phyloP scores from a whole-genome alignment of 371 early-diverging fungal genomes.

The Astathelohania contejeani region DNA sequence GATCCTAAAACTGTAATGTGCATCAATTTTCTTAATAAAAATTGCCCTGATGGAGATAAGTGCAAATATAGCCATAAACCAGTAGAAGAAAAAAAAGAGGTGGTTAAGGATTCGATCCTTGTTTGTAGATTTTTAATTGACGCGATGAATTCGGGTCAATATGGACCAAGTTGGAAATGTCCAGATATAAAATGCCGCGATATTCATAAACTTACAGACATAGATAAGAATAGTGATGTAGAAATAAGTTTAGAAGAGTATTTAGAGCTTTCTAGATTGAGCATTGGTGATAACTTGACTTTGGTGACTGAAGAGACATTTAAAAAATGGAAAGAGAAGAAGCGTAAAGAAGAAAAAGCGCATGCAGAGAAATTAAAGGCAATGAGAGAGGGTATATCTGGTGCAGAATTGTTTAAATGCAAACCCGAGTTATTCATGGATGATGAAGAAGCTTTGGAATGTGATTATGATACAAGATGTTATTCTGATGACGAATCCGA shows the following conservation, averaged over 20 bases:
- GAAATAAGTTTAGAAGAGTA: constrained; percentile 44
- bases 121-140: constrained; percentile 50
- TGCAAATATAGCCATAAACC: constrained; percentile 49
- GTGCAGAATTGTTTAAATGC: constrained; percentile 86
- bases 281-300: constrained; percentile 71
- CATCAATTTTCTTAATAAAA: constrained; percentile 41
- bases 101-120: constrained; percentile 3
- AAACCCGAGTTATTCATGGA: constrained; percentile 70
- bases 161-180: constrained; percentile 44
- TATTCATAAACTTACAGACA: constrained; percentile 36
- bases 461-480: neutral
- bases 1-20: constrained; percentile 49
- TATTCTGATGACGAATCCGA: constrained; percentile 2
- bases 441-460: constrained; percentile 56
- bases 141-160: constrained; percentile 48
- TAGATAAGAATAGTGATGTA: constrained; percentile 26
- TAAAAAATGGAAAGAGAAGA: constrained; percentile 75
- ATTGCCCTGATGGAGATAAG: constrained; percentile 36
- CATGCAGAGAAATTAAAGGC: constrained; percentile 66
- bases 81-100: constrained; percentile 6
- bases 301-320: constrained; percentile 85
- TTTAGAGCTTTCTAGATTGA: constrained; percentile 61
- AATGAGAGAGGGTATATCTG: constrained; percentile 48
- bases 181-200: constrained; percentile 36
- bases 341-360: constrained; percentile 62